Percentiles rank a stretch among this genome's conserved stretches.
Conservation (phyloP, 2,329 filamentous ascomycete genomes). For the Fusarium agapanthi region DNA sequence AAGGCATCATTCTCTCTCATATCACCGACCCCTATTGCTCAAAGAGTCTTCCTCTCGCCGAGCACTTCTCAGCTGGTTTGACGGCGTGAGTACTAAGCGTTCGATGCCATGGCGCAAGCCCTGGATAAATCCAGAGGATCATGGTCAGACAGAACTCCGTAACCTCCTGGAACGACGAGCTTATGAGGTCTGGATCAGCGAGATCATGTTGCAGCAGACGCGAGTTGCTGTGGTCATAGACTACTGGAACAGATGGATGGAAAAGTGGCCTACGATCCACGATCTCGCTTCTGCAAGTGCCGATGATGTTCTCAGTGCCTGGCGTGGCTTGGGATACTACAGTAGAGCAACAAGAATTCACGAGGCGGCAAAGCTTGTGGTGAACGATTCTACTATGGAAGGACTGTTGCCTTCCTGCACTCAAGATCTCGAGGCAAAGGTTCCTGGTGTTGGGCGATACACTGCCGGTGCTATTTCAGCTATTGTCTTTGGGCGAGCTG, state of each 20-base stretch:
- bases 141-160: slow-evolving; percentile 48
- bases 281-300: slow-evolving; percentile 61
- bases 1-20: slow-evolving; percentile 50
- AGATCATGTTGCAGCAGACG: slow-evolving; percentile 74
- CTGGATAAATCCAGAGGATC: slow-evolving; percentile 58
- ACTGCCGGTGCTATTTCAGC: slow-evolving; percentile 70
- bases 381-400: slow-evolving; percentile 49
- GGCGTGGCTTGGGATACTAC: slow-evolving; percentile 71
- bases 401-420: slow-evolving; percentile 61
- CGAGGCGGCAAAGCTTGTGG: slow-evolving; percentile 62
- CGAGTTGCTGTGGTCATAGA: slow-evolving; percentile 68
- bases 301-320: slow-evolving; percentile 66
- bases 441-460: slow-evolving; percentile 69
- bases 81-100: slow-evolving; percentile 55
- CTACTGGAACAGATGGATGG: slow-evolving; percentile 71
- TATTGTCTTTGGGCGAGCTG: slow-evolving; percentile 68
- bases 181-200: slow-evolving; percentile 73
- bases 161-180: slow-evolving; percentile 61
- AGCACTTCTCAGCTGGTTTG: slow-evolving; percentile 62
- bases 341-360: slow-evolving; percentile 70
- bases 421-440: slow-evolving; percentile 56
- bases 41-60: slow-evolving; percentile 45
- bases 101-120: slow-evolving; percentile 67
- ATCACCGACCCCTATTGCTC: slow-evolving; percentile 62
- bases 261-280: slow-evolving; percentile 66